Percentiles rank a stretch among this genome's conserved stretches.
Evolutionary conservation across 2,329 filamentous ascomycete species (phyloP).

Genomic region (Alternaria ventricosa): DNA sequence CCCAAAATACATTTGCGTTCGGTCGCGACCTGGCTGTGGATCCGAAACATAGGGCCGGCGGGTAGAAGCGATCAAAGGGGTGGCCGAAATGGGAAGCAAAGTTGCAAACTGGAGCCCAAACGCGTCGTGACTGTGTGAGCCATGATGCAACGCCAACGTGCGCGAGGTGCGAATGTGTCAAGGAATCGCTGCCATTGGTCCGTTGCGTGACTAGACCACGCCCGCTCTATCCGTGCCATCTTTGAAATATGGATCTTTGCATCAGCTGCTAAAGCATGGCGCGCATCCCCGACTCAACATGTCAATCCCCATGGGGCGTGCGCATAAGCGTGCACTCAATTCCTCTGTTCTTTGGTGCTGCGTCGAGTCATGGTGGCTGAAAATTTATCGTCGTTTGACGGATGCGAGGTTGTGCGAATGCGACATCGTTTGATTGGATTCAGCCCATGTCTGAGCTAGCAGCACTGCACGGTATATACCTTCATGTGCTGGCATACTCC

Average conservation of each 20-base stretch:
- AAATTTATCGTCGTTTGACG: not conserved
- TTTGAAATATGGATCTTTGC: conserved; percentile 3
- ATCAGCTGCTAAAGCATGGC: not conserved
- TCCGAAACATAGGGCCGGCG: not conserved
- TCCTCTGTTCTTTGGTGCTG: not conserved
- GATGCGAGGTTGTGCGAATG: not conserved
- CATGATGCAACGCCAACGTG: conserved; percentile 11
- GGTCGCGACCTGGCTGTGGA: conserved; percentile 12
- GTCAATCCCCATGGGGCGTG: conserved; percentile 12
- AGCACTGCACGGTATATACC: not conserved
- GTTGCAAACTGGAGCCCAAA: conserved; percentile 4
- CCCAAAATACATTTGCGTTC: conserved; percentile 7
- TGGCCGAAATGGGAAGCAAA: conserved; percentile 12
- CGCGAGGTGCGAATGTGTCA: conserved; percentile 8
- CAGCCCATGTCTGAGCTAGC: not conserved
- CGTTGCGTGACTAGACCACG: not conserved
- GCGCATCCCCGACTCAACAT: conserved; percentile 10
- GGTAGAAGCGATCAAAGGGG: conserved; percentile 1
- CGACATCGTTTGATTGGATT: not conserved
- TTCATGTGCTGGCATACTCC: not conserved
- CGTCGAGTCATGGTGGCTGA: not conserved
- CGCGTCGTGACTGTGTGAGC: not conserved
- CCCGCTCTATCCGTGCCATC: conserved; percentile 3
- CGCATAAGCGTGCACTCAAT: not conserved
- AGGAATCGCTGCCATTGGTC: conserved; percentile 5